A percentile compares a stretch with the other conserved stretches of the same genome.
phyloP scores from a whole-genome alignment of 2,329 filamentous ascomycete genomes.

The Trichoderma gracile region DNA sequence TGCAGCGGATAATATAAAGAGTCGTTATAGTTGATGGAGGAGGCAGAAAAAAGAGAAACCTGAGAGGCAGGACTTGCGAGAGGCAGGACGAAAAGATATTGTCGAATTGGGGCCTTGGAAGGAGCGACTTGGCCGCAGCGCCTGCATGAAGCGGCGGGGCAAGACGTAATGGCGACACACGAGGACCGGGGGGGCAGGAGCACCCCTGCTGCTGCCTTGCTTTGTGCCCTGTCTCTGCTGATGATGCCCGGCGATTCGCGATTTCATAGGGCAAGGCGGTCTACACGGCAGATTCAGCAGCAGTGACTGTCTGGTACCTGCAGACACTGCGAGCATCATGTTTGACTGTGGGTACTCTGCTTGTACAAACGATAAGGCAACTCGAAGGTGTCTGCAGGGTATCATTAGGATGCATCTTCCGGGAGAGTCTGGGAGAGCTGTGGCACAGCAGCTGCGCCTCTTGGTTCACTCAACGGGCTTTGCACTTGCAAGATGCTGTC shows the following conservation, averaged over 20 bases:
- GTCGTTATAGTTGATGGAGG: neutral
- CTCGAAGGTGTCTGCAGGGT: neutral
- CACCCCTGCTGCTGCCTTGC: conserved; percentile 12
- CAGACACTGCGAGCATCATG: neutral
- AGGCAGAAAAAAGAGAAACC: neutral
- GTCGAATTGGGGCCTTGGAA: conserved; percentile 25
- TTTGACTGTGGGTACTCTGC: neutral
- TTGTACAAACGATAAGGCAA: neutral
- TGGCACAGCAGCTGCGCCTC: conserved; percentile 22
- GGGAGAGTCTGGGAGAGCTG: neutral
- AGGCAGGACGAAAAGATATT: conserved; percentile 18
- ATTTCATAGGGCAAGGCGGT: conserved; percentile 14
- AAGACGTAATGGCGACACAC: conserved; percentile 23
- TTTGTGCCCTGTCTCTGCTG: conserved; percentile 3
- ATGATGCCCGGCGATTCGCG: neutral
- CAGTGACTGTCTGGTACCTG: neutral
- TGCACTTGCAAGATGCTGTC: too few species aligned
- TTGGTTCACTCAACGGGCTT: neutral
- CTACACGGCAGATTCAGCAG: conserved; percentile 1
- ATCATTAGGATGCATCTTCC: too few species aligned
- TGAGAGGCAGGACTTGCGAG: neutral
- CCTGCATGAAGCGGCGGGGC: conserved; percentile 24
- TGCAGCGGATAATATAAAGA: neutral
- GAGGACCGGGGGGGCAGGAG: conserved; percentile 18
- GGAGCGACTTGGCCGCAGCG: conserved; percentile 20